A percentile compares a stretch with the other conserved stretches of the same genome.
phyloP scores from a whole-genome alignment of 768 basidiomycete species.

The Panaeolus cyanescens region DNA sequence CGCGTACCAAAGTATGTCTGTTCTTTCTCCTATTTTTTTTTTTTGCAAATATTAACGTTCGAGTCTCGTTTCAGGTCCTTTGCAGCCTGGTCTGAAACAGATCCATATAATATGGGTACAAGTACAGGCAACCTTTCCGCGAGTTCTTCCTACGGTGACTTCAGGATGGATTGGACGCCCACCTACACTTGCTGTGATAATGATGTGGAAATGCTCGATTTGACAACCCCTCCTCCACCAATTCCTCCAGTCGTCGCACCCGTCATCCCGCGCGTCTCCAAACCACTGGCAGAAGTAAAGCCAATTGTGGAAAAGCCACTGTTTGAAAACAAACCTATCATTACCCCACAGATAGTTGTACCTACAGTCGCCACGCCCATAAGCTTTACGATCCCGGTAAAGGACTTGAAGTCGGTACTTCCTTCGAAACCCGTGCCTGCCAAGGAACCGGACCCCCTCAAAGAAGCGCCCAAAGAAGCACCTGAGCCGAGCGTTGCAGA shows the following conservation, averaged over 20 bases:
- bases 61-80: too few relatives aligned
- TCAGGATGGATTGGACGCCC: not conserved
- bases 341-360: too few relatives aligned
- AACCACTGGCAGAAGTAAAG: too few relatives aligned
- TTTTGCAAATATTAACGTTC: too few relatives aligned
- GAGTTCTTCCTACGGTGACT: not conserved
- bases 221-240: not conserved
- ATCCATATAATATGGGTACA: too few relatives aligned
- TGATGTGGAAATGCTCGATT: not conserved
- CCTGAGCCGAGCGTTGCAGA: not conserved
- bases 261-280: not conserved
- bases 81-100: too few relatives aligned
- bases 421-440: not conserved
- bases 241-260: not conserved
- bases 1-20: not conserved
- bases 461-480: not conserved
- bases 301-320: too few relatives aligned
- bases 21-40: not conserved
- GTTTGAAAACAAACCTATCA: too few relatives aligned
- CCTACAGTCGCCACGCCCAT: too few relatives aligned
- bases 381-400: not conserved
- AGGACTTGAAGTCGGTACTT: not conserved
- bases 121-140: not conserved
- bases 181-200: not conserved
- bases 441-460: not conserved